phyloP scores from a whole-genome alignment of 495 filamentous ascomycete species.

The Tuber indicum region DNA sequence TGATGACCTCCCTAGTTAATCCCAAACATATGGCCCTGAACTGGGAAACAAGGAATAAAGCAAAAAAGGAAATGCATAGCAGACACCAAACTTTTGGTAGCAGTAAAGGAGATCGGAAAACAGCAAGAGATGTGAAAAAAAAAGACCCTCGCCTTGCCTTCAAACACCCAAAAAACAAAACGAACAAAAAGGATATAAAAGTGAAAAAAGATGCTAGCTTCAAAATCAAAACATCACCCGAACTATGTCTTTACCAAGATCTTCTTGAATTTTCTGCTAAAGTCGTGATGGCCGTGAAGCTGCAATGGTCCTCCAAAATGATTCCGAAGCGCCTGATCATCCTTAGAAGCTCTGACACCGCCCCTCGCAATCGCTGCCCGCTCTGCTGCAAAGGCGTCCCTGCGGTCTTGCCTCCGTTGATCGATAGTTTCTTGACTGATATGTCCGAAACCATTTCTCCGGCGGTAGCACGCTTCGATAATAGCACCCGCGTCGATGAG shows the following conservation, averaged over 20 bases:
- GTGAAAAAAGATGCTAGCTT: not conserved
- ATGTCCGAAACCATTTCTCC: slow-evolving; percentile 78
- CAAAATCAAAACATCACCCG: not conserved
- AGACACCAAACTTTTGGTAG: slow-evolving; percentile 38
- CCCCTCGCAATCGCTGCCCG: slow-evolving; percentile 39
- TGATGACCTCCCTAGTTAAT: not conserved
- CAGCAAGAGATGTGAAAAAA: slow-evolving; percentile 21
- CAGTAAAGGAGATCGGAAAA: slow-evolving; percentile 27
- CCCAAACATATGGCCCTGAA: not conserved
- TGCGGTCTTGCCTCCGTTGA: slow-evolving; percentile 54
- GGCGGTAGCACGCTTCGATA: slow-evolving; percentile 71
- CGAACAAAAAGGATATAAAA: not conserved
- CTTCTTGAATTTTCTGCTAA: slow-evolving; percentile 38
- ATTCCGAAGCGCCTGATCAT: slow-evolving; percentile 34
- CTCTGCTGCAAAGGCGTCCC: slow-evolving; percentile 48
- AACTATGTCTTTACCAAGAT: slow-evolving; percentile 39
- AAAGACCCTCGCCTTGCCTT: slow-evolving; percentile 16
- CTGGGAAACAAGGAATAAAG: slow-evolving; percentile 17
- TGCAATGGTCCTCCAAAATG: slow-evolving; percentile 18
- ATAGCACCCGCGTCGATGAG: slow-evolving; percentile 74
- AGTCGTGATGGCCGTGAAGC: slow-evolving; percentile 31
- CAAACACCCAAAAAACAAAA: not conserved
- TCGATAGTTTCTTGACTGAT: slow-evolving; percentile 63
- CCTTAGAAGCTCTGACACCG: slow-evolving; percentile 33
- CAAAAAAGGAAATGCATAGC: slow-evolving; percentile 16